Percentiles rank a stretch among this genome's conserved stretches.
phyloP scores from a whole-genome alignment of 208 protist genomes.

The Trypanosoma avium region DNA sequence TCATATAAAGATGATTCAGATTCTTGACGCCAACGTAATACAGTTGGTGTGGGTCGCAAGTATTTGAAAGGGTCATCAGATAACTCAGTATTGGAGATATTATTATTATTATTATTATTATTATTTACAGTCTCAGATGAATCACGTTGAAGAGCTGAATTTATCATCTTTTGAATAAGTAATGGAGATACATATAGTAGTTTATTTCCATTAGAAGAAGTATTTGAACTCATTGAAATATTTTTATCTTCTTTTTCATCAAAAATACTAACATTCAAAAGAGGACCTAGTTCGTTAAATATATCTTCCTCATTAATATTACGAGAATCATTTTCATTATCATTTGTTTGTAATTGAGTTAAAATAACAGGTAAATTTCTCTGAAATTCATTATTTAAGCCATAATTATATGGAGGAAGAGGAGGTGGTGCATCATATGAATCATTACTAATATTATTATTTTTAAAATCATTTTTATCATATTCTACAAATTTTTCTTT shows the following conservation, averaged over 20 bases:
- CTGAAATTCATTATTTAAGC: too few species aligned
- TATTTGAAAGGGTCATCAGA: slow-evolving; percentile 15
- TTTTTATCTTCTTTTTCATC: not conserved
- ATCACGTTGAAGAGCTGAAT: slow-evolving; percentile 6
- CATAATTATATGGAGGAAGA: not conserved
- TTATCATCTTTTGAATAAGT: slow-evolving; percentile 9
- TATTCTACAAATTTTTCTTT: not conserved
- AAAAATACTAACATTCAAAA: slow-evolving; percentile 17
- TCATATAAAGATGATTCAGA: too few species aligned
- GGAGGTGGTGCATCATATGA: slow-evolving; percentile 14
- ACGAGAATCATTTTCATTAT: too few species aligned
- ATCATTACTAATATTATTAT: not conserved
- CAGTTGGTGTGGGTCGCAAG: slow-evolving; percentile 2
- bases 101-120: not conserved
- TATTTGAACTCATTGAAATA: not conserved
- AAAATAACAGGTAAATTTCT: too few species aligned
- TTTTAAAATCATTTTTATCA: not conserved
- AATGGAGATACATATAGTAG: slow-evolving; percentile 4
- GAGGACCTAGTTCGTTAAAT: not conserved
- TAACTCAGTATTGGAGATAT: slow-evolving; percentile 2
- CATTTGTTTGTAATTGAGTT: too few species aligned
- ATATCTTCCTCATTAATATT: not conserved
- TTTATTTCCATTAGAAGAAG: not conserved
- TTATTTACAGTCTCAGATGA: not conserved
- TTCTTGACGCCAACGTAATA: not conserved